These are phyloP conservation scores for Fusarium tuaranense DNA, from an alignment of 2,329 filamentous ascomycete genomes.

Conservation along the genomic window DNA sequence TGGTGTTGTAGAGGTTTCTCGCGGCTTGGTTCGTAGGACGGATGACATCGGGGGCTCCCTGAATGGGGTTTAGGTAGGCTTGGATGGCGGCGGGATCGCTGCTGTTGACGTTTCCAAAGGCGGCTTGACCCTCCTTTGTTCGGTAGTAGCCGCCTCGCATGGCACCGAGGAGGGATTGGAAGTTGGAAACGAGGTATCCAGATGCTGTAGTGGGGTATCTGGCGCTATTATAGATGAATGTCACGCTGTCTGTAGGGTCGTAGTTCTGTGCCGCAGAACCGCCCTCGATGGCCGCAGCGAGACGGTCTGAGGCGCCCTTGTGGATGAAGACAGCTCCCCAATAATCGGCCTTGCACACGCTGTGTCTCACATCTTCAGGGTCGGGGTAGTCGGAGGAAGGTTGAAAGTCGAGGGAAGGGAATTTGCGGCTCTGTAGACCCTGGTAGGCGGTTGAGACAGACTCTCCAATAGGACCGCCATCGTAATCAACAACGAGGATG, in stretches of 20 bases:
- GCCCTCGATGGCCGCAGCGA: conserved; percentile 45
- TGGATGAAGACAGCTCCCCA: conserved; percentile 53
- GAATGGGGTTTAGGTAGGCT: conserved; percentile 51
- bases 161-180: conserved; percentile 44
- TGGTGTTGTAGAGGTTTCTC: conserved; percentile 52
- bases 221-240: conserved; percentile 52
- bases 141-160: conserved; percentile 44
- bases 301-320: conserved; percentile 46
- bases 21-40: conserved; percentile 50
- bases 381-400: conserved; percentile 42
- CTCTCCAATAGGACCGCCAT: conserved; percentile 48
- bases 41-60: conserved; percentile 44
- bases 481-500: conserved; percentile 48
- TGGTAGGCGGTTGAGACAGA: conserved; percentile 49
- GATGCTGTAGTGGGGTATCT: conserved; percentile 49
- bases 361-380: conserved; percentile 42
- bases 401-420: conserved; percentile 49
- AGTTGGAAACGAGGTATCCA: conserved; percentile 43
- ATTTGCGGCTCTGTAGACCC: conserved; percentile 44
- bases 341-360: conserved; percentile 51
- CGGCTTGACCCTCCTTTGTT: conserved; percentile 33
- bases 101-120: conserved; percentile 36
- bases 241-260: conserved; percentile 48
- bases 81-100: conserved; percentile 42
- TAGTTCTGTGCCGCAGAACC: conserved; percentile 42